Evolutionary conservation across 1,284 basidiomycete species (phyloP).

Genomic region (Cystobasidium slooffiae): DNA sequence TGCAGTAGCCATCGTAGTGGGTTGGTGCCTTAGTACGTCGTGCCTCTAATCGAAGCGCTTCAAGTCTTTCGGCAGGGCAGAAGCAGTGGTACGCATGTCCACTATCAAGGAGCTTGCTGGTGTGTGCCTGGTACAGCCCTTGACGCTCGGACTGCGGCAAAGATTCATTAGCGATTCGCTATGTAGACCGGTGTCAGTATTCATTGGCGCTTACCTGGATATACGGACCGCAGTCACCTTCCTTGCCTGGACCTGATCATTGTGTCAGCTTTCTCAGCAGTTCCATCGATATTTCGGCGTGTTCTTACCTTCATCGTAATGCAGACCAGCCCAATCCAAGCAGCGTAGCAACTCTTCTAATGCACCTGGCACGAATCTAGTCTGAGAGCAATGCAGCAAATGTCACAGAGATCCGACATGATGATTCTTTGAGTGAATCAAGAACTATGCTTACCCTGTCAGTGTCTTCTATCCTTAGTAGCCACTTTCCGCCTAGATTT

Average conservation of each 20-base stretch:
- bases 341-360: conserved; percentile 77
- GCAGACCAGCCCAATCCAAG: conserved; percentile 88
- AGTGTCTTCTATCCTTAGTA: conserved; percentile 93
- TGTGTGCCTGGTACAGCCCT: conserved; percentile 77
- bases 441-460: conserved; percentile 70
- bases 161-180: background rate
- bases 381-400: conserved; percentile 59
- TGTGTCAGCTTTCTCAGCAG: conserved; percentile 5
- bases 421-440: conserved; percentile 50
- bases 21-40: conserved; percentile 71
- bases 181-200: background rate
- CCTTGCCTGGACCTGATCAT: conserved; percentile 71
- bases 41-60: conserved; percentile 69
- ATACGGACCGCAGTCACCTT: conserved; percentile 76
- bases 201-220: conserved; percentile 66
- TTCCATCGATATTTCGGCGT: conserved; percentile 5
- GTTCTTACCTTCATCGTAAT: conserved; percentile 80
- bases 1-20: conserved; percentile 82
- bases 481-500: conserved; percentile 82
- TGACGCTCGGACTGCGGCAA: conserved; percentile 76
- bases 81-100: conserved; percentile 90
- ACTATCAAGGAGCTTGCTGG: conserved; percentile 70
- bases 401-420: background rate
- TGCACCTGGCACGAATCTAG: conserved; percentile 77
- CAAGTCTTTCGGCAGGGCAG: conserved; percentile 73